A percentile compares a stretch with the other conserved stretches of the same genome.
phyloP scores from a whole-genome alignment of 148 eudicot genomes.

The Silene conica region DNA sequence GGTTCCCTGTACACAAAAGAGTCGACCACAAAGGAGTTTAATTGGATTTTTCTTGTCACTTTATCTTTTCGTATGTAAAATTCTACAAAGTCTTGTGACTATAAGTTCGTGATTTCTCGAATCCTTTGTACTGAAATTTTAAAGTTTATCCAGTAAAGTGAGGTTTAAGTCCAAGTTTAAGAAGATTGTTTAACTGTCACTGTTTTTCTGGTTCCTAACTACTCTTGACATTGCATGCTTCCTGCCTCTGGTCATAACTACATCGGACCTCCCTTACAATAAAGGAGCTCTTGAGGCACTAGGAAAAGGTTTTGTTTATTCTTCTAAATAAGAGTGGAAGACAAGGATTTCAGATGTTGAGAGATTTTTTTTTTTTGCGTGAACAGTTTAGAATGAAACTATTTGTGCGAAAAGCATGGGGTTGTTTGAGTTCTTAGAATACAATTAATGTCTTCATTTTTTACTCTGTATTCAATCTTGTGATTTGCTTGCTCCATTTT shows the following conservation, averaged over 20 bases:
- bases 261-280: background rate
- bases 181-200: too few species aligned
- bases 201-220: background rate
- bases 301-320: background rate
- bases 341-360: background rate
- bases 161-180: too few species aligned
- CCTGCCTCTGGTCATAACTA: background rate
- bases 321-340: background rate
- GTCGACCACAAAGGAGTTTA: too few species aligned
- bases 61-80: too few species aligned
- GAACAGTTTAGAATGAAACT: background rate
- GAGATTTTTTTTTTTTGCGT: background rate
- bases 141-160: too few species aligned
- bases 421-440: background rate
- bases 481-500: background rate
- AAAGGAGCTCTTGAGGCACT: too few species aligned
- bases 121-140: too few species aligned
- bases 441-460: background rate
- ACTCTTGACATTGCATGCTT: background rate
- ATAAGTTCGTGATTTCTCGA: too few species aligned
- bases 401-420: background rate
- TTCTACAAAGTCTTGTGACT: too few species aligned
- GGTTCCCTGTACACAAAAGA: too few species aligned
- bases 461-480: background rate
- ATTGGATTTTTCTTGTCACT: too few species aligned